These are phyloP conservation scores for Nigrograna mackinnonii DNA, from an alignment of 2,329 filamentous ascomycete genomes.

Conservation along the genomic window DNA sequence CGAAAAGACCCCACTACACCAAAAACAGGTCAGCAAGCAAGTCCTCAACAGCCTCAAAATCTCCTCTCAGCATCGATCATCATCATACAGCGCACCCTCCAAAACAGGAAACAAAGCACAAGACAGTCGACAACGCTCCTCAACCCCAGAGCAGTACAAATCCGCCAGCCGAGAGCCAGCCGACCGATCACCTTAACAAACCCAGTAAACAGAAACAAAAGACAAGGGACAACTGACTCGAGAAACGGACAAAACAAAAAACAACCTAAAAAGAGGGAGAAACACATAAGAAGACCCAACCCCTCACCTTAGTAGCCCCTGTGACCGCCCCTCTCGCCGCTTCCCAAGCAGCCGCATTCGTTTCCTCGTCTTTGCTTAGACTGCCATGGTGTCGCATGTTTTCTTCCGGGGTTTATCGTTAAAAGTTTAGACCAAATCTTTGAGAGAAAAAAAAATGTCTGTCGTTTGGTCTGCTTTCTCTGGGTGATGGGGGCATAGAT, in stretches of 20 bases:
- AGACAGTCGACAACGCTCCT: not conserved
- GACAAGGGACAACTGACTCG: not conserved
- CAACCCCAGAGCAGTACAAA: too few species aligned
- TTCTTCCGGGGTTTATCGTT: too few species aligned
- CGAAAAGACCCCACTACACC: slow-evolving; percentile 69
- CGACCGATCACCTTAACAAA: too few species aligned
- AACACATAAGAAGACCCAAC: too few species aligned
- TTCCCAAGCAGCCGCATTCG: slow-evolving; percentile 71
- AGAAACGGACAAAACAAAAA: not conserved
- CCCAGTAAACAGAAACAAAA: not conserved
- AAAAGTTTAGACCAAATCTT: too few species aligned
- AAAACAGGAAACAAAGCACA: not conserved
- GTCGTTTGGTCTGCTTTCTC: too few species aligned
- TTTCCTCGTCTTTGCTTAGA: slow-evolving; percentile 65
- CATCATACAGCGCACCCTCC: too few species aligned
- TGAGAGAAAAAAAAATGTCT: too few species aligned
- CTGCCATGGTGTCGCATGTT: slow-evolving; percentile 58
- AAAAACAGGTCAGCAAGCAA: not conserved
- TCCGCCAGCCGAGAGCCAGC: too few species aligned
- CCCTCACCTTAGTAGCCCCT: slow-evolving; percentile 66
- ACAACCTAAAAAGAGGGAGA: not conserved
- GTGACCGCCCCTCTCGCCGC: slow-evolving; percentile 67
- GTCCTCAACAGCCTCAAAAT: not conserved
- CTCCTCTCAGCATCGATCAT: not conserved
- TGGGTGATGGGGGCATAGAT: too few species aligned